Base-by-base conservation (phyloP, 371 early-diverging fungal species). In the Lichtheimia ornata region DNA sequence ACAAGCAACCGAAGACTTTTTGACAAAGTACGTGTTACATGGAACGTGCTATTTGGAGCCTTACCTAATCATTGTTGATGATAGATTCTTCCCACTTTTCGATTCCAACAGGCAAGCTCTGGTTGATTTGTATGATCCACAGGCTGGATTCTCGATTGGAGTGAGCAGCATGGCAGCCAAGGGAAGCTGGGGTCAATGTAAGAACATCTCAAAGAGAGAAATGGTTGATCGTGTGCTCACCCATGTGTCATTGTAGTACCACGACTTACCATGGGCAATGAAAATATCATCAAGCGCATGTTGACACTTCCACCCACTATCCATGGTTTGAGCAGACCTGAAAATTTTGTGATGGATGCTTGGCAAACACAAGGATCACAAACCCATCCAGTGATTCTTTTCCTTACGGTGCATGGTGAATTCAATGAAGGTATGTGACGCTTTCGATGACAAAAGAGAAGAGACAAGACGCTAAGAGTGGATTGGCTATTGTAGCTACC, bases 291-390 rank as follows among this genome's bases (percentile, higher is more conserved):
- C 7, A 65, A 73, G 18, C 71, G 71, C 13, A 63, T 84, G n/a
- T 17, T 54, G 0, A 41, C 61, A n/a, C 56, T 88, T 18, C 88
- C 88, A 11, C 65, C 71, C 5, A 83, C 86, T 0, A 66, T 77
- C 2, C 79, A 81, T 58, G 74, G 73, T 54, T 53, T 79, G 15
- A 71, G 77, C 42, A 68, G 70, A 18, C 64, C 73, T 13, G 69
- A 70, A 25, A 73, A 77, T 41, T 76, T 82, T 65, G 59, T 79
- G 5, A 77, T 72, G 7, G 88, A 88, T 58, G 88, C 81, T 13
- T 84, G 80, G 75, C 88, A 87, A 62, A 79, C 68, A 9, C 30
- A 59, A 24, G 67, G 66, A 3, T 66, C 72, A 11, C 64, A 62
- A 42, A 58, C 35, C 4, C 54, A 66, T 52, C 73, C 71, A n/a